Evolutionary conservation across 73 alveolate species (phyloP).

Genomic region (Paramecium tetraurelia): DNA sequence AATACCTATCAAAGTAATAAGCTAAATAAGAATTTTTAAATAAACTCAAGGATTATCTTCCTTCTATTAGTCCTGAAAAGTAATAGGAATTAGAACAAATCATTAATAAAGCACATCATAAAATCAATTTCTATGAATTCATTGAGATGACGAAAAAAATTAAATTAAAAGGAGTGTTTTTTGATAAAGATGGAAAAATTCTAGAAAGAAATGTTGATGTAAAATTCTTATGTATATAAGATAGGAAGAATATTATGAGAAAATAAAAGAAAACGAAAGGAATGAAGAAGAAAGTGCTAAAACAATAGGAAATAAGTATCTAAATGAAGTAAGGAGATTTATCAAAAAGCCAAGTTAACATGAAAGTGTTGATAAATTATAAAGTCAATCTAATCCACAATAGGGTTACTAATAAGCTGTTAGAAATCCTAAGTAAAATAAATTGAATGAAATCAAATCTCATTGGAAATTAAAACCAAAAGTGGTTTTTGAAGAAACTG

Average conservation of each 20-base stretch:
- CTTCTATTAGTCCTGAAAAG: slow-evolving; percentile 10
- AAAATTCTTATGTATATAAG: background rate
- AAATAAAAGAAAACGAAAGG: background rate
- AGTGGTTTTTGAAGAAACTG: background rate
- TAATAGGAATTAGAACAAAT: background rate
- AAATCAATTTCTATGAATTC: background rate
- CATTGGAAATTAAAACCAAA: slow-evolving; percentile 18
- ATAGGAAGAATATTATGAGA: slow-evolving; percentile 36
- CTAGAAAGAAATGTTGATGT: slow-evolving; percentile 21
- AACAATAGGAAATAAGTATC: slow-evolving; percentile 1
- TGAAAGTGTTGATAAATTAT: background rate
- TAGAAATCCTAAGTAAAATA: background rate
- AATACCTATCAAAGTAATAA: background rate
- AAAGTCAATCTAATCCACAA: background rate
- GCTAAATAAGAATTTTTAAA: background rate
- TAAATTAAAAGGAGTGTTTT: slow-evolving; percentile 31
- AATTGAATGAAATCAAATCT: background rate
- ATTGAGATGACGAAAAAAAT: slow-evolving; percentile 27
- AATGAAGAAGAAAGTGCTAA: background rate
- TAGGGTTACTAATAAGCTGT: background rate
- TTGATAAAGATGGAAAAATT: background rate
- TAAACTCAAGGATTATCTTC: background rate
- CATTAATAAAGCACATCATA: background rate
- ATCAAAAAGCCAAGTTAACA: background rate
- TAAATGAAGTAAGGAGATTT: background rate